A percentile compares a stretch with the other conserved stretches of the same genome.
phyloP scores from a whole-genome alignment of 1,284 basidiomycete species.

The Lentinula novae-zelandiae region DNA sequence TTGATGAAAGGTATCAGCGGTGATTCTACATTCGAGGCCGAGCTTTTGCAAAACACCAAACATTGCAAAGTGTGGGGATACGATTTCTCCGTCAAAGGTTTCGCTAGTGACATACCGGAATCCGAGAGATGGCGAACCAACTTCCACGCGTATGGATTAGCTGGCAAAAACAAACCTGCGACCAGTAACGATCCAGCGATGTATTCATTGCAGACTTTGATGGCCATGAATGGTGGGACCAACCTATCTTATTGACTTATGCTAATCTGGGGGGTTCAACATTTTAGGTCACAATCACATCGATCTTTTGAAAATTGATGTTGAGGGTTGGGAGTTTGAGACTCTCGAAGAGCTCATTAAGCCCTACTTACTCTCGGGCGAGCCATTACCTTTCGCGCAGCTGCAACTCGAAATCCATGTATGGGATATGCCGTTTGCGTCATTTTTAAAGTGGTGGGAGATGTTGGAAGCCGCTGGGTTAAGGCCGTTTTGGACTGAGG shows the following conservation, averaged over 20 bases:
- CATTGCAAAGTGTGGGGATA: constrained; percentile 65
- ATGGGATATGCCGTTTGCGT: constrained; percentile 48
- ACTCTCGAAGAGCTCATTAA: constrained; percentile 29
- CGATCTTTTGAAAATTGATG: constrained; percentile 37
- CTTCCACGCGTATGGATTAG: constrained; percentile 51
- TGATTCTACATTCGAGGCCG: constrained; percentile 65
- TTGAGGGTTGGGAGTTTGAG: constrained; percentile 41
- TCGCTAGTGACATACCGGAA: constrained; percentile 44
- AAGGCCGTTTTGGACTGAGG: constrained; percentile 52
- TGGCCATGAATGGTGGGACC: constrained; percentile 29
- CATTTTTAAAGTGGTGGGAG: constrained; percentile 51
- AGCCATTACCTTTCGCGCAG: constrained; percentile 51
- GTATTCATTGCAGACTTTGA: constrained; percentile 58
- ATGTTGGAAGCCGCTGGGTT: constrained; percentile 51
- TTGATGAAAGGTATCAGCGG: constrained; percentile 49
- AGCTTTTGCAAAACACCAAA: constrained; percentile 49
- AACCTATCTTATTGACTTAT: background rate
- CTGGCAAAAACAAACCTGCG: constrained; percentile 41
- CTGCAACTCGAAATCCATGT: constrained; percentile 55
- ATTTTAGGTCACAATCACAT: constrained; percentile 42
- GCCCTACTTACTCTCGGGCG: constrained; percentile 6
- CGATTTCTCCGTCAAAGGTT: constrained; percentile 52
- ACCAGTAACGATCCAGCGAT: constrained; percentile 38
- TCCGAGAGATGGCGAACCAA: constrained; percentile 37
- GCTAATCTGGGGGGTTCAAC: background rate